Evolutionary conservation across 129 eudicot genomes (phyloP), one percentile per base, ranked within the genome.

Genomic region (Escallonia rubra): DNA sequence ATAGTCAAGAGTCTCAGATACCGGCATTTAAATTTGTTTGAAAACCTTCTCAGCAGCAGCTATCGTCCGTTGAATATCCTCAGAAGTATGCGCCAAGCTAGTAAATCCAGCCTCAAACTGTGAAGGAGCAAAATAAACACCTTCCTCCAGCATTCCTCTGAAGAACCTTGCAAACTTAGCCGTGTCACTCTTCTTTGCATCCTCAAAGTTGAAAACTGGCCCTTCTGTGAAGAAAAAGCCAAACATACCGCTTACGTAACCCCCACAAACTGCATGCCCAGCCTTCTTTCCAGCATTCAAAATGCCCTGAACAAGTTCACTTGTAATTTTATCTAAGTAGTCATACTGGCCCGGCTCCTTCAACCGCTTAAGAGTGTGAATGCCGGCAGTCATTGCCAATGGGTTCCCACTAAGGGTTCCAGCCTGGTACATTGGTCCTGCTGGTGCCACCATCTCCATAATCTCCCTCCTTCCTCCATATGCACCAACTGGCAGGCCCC

Each of bases 371-470:
- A 93, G 88, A 0, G 93, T 86, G 81, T 86, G 92, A 16, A 93
- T 89, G 12, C 96, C 98, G 5, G 96, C 96, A 6, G 96, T 93
- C 96, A 89, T 93, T 1, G 96, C 98, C 59, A 93, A 59, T 41
- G 96, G 99, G 88, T 93, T 93, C 12, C 95, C 96, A 59, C 96
- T 89, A 6, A 89, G 80, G 14, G 96, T 89, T 44, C 95, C 96
- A 0, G 95, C 99, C 53, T 93, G 99, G 69, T 93, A 93, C 95
- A 89, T 83, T 39, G 98, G 96, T 23, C 98, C 96, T 1, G 93
- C 87, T 4, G 98, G 98, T 13, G 97, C 97, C 70, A 94, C 96
- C 97, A 90, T 87, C 84, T 94, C 96, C 97, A 94, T 94, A 15
- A 94, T 89, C 6, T 89, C 99, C 71, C 86, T 64, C 85, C 93